Percentiles rank a stretch among this genome's conserved stretches.
Evolutionary conservation across 2,329 filamentous ascomycete species (phyloP).

Genomic region (Emericellopsis cladophorae): DNA sequence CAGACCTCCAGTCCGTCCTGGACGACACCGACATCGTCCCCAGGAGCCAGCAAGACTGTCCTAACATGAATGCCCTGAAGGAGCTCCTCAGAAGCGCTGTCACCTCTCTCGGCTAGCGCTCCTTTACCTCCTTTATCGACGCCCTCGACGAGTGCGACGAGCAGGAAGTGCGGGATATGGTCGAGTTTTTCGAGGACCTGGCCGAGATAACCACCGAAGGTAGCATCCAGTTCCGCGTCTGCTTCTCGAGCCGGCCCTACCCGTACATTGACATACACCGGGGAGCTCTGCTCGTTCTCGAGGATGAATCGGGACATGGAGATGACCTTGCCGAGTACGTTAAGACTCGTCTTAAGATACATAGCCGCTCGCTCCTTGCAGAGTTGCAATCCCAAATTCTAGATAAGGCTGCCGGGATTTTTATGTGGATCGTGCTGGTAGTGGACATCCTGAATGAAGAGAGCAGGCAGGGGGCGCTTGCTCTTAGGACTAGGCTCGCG

Average conservation of each 20-base stretch:
- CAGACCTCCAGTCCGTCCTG: slow-evolving; percentile 17
- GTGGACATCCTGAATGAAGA: slow-evolving; percentile 22
- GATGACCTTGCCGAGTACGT: not conserved
- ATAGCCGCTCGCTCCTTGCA: not conserved
- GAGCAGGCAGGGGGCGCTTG: slow-evolving; percentile 10
- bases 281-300: not conserved
- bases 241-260: slow-evolving; percentile 21
- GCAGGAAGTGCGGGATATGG: slow-evolving; percentile 25
- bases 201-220: slow-evolving; percentile 12
- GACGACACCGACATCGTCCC: not conserved
- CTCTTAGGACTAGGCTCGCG: slow-evolving; percentile 12
- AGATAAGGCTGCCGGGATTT: slow-evolving; percentile 15
- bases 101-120: slow-evolving; percentile 1
- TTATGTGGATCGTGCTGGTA: slow-evolving; percentile 27
- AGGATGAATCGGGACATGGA: not conserved
- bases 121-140: slow-evolving; percentile 12
- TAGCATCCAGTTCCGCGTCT: slow-evolving; percentile 16
- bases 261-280: not conserved
- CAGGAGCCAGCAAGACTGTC: not conserved
- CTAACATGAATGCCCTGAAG: not conserved
- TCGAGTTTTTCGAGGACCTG: slow-evolving; percentile 26
- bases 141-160: slow-evolving; percentile 37
- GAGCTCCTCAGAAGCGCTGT: slow-evolving; percentile 7
- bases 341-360: not conserved
- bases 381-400: slow-evolving; percentile 14